Evolutionary conservation across 2,329 filamentous ascomycete species (phyloP).

Genomic region (Colletotrichum sp.): DNA sequence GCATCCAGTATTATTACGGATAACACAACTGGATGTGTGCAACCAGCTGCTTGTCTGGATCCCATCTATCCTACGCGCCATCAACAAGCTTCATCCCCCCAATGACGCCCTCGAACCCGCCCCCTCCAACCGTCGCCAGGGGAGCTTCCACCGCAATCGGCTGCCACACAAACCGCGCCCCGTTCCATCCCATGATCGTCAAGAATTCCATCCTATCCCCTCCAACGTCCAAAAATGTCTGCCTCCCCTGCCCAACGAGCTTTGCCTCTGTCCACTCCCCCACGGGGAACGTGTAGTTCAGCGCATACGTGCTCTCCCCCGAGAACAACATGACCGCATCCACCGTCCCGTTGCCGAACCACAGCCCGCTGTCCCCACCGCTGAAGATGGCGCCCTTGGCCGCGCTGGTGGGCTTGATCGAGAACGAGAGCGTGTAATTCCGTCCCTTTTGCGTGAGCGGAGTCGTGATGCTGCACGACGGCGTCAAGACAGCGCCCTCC

Average conservation of each 20-base stretch:
- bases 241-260: conserved; percentile 8
- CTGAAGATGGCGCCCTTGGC: conserved; percentile 14
- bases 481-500: conserved; percentile 31
- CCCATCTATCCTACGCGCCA: background rate
- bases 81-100: conserved; percentile 18
- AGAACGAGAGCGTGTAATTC: conserved; percentile 59
- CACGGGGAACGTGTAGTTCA: conserved; percentile 22
- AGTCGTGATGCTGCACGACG: conserved; percentile 47
- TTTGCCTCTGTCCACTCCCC: conserved; percentile 15
- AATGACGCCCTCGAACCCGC: conserved; percentile 14
- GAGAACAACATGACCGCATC: conserved; percentile 19
- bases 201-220: conserved; percentile 14
- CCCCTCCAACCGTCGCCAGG: conserved; percentile 8
- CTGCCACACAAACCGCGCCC: conserved; percentile 7
- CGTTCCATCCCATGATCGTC: conserved; percentile 17
- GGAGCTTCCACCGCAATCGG: conserved; percentile 19
- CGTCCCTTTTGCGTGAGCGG: conserved; percentile 58
- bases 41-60: background rate
- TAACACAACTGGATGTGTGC: background rate
- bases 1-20: background rate
- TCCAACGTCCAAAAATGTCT: conserved; percentile 16
- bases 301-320: conserved; percentile 18
- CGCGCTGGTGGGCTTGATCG: conserved; percentile 29
- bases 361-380: conserved; percentile 20
- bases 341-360: conserved; percentile 21